Conservation (phyloP, 306 rosid genomes). For the Casuarina cunninghamiana region DNA sequence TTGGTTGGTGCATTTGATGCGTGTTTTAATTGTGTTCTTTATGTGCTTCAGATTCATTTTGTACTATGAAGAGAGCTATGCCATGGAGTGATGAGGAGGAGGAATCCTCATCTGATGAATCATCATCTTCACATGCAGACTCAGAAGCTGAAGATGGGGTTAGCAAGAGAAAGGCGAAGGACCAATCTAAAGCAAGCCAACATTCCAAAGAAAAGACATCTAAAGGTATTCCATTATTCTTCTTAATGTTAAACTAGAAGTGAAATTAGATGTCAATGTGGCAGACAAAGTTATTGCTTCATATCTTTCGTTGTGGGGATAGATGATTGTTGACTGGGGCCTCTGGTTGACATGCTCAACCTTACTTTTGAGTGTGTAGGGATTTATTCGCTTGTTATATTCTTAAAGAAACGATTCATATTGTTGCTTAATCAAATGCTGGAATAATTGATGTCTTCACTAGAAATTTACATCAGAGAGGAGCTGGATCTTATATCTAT, state of each 20-base stretch:
- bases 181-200: slow-evolving; percentile 9
- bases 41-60: slow-evolving; percentile 22
- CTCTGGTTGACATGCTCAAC: background rate
- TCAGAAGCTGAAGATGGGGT: slow-evolving; percentile 42
- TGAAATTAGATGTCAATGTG: background rate
- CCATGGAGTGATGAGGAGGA: slow-evolving; percentile 64
- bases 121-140: slow-evolving; percentile 50
- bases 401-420: background rate
- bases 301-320: background rate
- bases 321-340: background rate
- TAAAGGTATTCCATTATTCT: slow-evolving; percentile 10
- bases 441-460: background rate
- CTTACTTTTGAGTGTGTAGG: background rate
- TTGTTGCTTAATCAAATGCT: background rate
- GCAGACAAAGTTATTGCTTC: background rate
- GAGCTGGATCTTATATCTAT: background rate
- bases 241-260: background rate
- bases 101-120: slow-evolving; percentile 51
- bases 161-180: slow-evolving; percentile 38
- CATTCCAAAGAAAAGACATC: slow-evolving; percentile 18
- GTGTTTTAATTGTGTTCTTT: slow-evolving; percentile 11
- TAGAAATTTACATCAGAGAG: background rate
- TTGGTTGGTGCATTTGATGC: background rate
- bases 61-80: slow-evolving; percentile 76
- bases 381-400: background rate